These are phyloP conservation scores for Euphorbia celastroides DNA, from an alignment of 441 rosid species.

Conservation along the genomic window DNA sequence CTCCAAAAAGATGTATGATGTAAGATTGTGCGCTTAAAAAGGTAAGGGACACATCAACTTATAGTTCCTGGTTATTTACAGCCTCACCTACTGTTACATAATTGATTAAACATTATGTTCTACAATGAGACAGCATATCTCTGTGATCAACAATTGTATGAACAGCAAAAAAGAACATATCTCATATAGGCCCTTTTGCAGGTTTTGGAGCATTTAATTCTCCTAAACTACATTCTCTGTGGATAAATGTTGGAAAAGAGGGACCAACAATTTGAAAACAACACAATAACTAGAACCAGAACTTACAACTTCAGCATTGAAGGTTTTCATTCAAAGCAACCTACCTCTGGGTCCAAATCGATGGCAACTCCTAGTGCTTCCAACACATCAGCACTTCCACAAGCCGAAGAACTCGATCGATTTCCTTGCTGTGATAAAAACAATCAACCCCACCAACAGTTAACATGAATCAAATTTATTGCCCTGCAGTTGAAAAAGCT, in stretches of 20 bases:
- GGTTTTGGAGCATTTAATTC: neutral
- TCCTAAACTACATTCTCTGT: neutral
- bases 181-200: neutral
- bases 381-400: conserved; percentile 96
- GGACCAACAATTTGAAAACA: neutral
- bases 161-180: neutral
- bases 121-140: neutral
- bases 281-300: neutral
- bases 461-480: neutral
- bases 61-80: neutral
- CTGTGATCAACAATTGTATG: neutral
- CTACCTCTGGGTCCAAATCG: conserved; percentile 78
- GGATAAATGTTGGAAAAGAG: neutral
- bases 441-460: neutral
- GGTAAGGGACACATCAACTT: too few relatives aligned
- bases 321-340: conserved; percentile 14
- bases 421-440: conserved; percentile 78
- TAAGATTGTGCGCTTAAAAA: neutral
- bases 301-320: conserved; percentile 14
- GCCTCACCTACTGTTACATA: neutral
- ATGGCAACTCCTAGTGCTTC: conserved; percentile 73
- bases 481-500: neutral
- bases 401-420: conserved; percentile 97
- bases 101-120: neutral
- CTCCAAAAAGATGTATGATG: neutral